Evolutionary conservation across 192 early-diverging fungal genomes (phyloP), one percentile per base, ranked within the genome.

Genomic region (Linnemannia elongata): DNA sequence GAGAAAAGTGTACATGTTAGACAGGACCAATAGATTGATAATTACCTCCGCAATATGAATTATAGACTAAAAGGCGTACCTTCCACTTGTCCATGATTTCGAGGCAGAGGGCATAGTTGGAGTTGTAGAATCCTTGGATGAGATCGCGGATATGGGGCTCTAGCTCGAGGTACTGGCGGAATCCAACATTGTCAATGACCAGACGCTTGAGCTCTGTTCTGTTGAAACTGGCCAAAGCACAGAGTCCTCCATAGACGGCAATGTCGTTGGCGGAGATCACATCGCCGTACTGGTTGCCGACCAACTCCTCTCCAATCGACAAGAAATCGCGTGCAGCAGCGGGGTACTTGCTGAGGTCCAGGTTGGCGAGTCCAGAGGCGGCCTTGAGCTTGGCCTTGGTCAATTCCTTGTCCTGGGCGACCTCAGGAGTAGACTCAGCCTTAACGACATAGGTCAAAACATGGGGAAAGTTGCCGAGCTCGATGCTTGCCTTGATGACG

Each of bases 131-230:
- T 18, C 89, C 78, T 39, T 92, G 73, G 57, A 98, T 89, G 18
- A 97, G 81, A 60, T 96, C 94, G 10, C 93, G 91, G 18, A 96
- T 89, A 33, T 93, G 92, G 6, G 97, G 96, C 57, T 97, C 96
- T 20, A 97, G 88, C 71, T 97, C 96, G n/a, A 98, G 87, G 82
- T 91, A 97, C 42, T 92, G 92, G 68, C 94, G 94, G 77, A 97
- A 95, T 41, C 92, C 88, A 10, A 90, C 78, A 78, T 96, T 97
- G 55, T 96, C 95, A 47, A 96, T 90, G 33, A 98, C 91, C 74
- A 91, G 80, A 1, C 71, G 85, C 85, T 96, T 95, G 24, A 98
- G 88, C 54, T 97, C 94, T 52, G 87, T 63, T 54, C 97, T 88
- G 55, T 94, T 92, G 76, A 96, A 96, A 17, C 96, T 92, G 18